phyloP scores from a whole-genome alignment of 352 stramenopile species.

The Phytophthora quininea region DNA sequence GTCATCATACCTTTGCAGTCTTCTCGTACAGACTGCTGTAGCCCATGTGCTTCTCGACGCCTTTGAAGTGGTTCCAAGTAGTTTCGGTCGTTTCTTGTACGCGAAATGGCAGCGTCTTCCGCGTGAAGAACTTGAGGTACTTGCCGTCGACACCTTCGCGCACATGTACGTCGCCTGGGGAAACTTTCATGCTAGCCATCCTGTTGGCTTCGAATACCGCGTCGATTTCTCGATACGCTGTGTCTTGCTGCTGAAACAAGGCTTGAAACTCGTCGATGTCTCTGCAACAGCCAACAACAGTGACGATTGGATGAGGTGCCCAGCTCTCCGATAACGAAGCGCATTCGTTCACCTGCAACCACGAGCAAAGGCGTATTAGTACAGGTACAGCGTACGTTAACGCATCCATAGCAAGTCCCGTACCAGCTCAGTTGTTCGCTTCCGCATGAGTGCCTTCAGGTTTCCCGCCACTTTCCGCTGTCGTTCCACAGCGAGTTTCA shows the following conservation, averaged over 20 bases:
- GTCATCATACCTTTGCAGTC: constrained; percentile 16
- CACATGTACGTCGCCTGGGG: constrained; percentile 25
- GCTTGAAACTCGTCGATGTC: constrained; percentile 26
- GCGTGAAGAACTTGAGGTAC: constrained; percentile 34
- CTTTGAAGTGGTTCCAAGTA: constrained; percentile 32
- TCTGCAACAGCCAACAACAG: constrained; percentile 15
- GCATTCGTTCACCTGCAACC: constrained; percentile 21
- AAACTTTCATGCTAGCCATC: constrained; percentile 17
- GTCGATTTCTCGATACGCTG: constrained; percentile 29
- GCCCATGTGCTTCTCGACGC: constrained; percentile 29
- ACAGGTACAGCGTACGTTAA: not conserved
- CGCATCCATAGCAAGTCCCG: not conserved
- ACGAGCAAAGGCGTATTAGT: too few species aligned
- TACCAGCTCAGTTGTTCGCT: constrained; percentile 17
- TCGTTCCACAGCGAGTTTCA: constrained; percentile 40
- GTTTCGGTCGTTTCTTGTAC: constrained; percentile 19
- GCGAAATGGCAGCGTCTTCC: constrained; percentile 29
- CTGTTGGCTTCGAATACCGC: constrained; percentile 32
- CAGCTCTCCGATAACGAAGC: constrained; percentile 12
- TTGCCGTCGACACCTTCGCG: constrained; percentile 29
- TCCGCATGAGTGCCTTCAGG: constrained; percentile 41
- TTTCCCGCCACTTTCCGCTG: constrained; percentile 45
- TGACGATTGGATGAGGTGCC: constrained; percentile 7
- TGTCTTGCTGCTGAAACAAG: constrained; percentile 26
- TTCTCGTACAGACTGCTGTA: constrained; percentile 37